A percentile compares a stretch with the other conserved stretches of the same genome.
Evolutionary conservation across 257 asterid species (phyloP).

Genomic region (Anisodus acutangulus): DNA sequence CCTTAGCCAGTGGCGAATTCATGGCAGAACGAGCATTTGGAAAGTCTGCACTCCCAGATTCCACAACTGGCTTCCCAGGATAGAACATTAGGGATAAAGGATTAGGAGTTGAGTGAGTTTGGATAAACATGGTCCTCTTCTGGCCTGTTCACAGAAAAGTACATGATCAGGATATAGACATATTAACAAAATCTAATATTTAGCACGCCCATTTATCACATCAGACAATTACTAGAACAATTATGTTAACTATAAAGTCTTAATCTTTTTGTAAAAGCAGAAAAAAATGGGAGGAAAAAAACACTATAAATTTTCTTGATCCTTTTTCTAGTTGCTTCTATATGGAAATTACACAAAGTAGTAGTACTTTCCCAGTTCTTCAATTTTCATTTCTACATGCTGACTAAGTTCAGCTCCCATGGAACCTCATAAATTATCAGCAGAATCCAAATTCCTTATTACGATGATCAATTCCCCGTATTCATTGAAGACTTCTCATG

Average conservation of each 20-base stretch:
- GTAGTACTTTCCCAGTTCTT: neutral
- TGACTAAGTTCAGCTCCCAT: neutral
- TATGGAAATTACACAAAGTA: neutral
- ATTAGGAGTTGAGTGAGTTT: constrained; percentile 92
- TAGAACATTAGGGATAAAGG: constrained; percentile 93
- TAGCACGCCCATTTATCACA: neutral
- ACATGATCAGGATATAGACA: constrained; percentile 17
- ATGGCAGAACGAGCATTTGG: constrained; percentile 94
- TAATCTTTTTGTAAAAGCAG: neutral
- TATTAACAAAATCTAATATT: neutral
- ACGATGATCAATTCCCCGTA: neutral
- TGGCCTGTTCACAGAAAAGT: constrained; percentile 63
- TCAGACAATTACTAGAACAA: neutral
- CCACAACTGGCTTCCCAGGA: constrained; percentile 96
- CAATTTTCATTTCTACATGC: neutral
- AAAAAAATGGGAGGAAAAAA: neutral
- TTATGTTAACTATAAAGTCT: neutral
- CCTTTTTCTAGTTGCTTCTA: neutral
- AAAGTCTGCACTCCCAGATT: constrained; percentile 83
- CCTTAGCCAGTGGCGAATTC: constrained; percentile 87
- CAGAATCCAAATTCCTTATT: neutral
- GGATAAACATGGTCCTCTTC: constrained; percentile 93
- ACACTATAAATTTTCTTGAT: neutral
- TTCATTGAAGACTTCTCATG: no score
- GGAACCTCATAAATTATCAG: neutral